These are phyloP conservation scores for Coleophoma crateriformis DNA, from an alignment of 2,329 filamentous ascomycete genomes.

Conservation along the genomic window DNA sequence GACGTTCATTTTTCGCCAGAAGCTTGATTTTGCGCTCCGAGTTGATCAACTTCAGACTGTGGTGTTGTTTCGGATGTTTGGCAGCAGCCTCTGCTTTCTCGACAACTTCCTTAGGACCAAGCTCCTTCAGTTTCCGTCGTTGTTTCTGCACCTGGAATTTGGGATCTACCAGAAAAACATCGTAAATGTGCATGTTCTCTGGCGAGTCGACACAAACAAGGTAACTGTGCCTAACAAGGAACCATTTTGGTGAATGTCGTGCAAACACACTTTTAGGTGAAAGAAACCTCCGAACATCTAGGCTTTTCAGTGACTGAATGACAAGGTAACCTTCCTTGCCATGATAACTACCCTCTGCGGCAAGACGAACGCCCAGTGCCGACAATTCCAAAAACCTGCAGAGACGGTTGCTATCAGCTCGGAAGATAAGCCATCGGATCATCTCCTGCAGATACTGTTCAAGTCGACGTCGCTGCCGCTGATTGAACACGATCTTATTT, in stretches of 20 bases:
- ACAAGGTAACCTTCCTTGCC: slow-evolving; percentile 94
- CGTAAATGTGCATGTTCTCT: slow-evolving; percentile 97
- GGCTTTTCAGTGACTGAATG: slow-evolving; percentile 84
- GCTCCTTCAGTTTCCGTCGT: slow-evolving; percentile 48
- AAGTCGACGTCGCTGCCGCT: slow-evolving; percentile 77
- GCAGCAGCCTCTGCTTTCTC: slow-evolving; percentile 25
- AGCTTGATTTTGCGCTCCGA: slow-evolving; percentile 89
- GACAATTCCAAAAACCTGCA: slow-evolving; percentile 96
- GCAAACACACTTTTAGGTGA: slow-evolving; percentile 74
- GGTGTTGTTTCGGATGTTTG: slow-evolving; percentile 60
- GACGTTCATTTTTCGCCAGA: slow-evolving; percentile 83
- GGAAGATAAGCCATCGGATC: slow-evolving; percentile 95
- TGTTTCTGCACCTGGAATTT: slow-evolving; percentile 80
- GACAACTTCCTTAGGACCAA: slow-evolving; percentile 56
- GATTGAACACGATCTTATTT: slow-evolving; percentile 52
- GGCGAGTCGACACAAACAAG: slow-evolving; percentile 97
- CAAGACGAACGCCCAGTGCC: slow-evolving; percentile 85
- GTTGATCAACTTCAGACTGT: slow-evolving; percentile 82
- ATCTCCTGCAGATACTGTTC: slow-evolving; percentile 90
- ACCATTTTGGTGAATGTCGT: slow-evolving; percentile 91
- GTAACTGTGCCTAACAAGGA: slow-evolving; percentile 95
- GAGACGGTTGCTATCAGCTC: slow-evolving; percentile 88
- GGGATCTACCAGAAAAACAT: slow-evolving; percentile 93
- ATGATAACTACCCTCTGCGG: slow-evolving; percentile 93
- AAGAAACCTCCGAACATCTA: slow-evolving; percentile 78